Evolutionary conservation across 768 basidiomycete species (phyloP).

Genomic region (Trametes cinnabarina): DNA sequence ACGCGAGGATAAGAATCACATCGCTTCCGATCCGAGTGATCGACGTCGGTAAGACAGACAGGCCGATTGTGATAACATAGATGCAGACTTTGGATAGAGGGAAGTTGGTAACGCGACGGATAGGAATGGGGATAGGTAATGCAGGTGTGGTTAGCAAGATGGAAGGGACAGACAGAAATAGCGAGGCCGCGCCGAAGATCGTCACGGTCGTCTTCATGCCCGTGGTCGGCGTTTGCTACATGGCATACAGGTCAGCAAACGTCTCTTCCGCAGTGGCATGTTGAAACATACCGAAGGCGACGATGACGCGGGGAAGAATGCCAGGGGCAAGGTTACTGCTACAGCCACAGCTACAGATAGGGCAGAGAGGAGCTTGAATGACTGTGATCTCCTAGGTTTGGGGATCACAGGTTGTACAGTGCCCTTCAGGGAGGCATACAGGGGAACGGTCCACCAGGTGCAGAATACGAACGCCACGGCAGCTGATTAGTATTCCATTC

Average conservation of each 20-base stretch:
- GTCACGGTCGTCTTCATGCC: conserved; percentile 37
- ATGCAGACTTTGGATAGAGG: conserved; percentile 47
- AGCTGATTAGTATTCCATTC: conserved; percentile 34
- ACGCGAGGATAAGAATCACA: conserved; percentile 47
- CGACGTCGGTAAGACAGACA: conserved; percentile 45
- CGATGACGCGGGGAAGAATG: conserved; percentile 51
- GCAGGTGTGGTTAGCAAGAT: conserved; percentile 56
- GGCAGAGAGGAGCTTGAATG: conserved; percentile 57
- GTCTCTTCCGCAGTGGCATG: conserved; percentile 23
- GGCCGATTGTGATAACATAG: conserved; percentile 39
- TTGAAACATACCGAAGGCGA: conserved; percentile 37
- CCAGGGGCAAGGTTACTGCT: conserved; percentile 54
- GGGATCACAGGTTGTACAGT: conserved; percentile 34
- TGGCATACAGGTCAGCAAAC: background rate
- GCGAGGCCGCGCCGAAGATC: conserved; percentile 47
- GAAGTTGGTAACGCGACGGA: conserved; percentile 41
- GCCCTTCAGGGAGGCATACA: conserved; percentile 60
- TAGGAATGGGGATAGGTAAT: conserved; percentile 44
- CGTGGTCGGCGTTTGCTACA: conserved; percentile 27
- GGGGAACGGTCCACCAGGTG: conserved; percentile 60
- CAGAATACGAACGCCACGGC: conserved; percentile 64
- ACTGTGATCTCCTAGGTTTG: conserved; percentile 49
- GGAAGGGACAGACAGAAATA: conserved; percentile 59
- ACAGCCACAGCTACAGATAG: conserved; percentile 49
- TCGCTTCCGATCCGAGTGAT: conserved; percentile 45